These are phyloP conservation scores for Kregervanrija delftensis DNA, from an alignment of 805 yeast species.

Conservation along the genomic window DNA sequence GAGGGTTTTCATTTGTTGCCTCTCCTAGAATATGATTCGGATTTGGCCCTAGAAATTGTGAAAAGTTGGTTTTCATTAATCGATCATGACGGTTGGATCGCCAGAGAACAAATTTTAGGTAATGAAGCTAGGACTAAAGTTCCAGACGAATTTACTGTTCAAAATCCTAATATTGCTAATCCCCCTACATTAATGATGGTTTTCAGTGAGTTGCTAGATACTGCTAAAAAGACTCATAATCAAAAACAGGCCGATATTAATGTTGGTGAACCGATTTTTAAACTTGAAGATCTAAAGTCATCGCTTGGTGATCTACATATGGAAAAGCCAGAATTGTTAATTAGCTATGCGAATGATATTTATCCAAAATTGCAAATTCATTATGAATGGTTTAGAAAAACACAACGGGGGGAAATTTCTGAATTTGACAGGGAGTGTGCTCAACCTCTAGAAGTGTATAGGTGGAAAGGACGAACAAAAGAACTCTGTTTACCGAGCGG, in stretches of 20 bases:
- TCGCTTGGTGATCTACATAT: slow-evolving; percentile 47
- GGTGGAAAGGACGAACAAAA: slow-evolving; percentile 90
- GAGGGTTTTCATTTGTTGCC: slow-evolving; percentile 94
- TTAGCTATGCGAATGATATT: slow-evolving; percentile 51
- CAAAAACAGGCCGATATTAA: slow-evolving; percentile 20
- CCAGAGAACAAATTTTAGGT: slow-evolving; percentile 91
- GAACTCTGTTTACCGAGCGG: slow-evolving; percentile 90
- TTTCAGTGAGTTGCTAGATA: slow-evolving; percentile 49
- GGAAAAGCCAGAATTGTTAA: slow-evolving; percentile 50
- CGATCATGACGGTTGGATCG: slow-evolving; percentile 94
- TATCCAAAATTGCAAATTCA: slow-evolving; percentile 75
- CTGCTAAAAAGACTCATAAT: slow-evolving; percentile 2
- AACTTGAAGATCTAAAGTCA: slow-evolving; percentile 17
- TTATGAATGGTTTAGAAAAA: slow-evolving; percentile 75
- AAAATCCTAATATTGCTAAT: slow-evolving; percentile 84
- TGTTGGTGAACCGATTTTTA: slow-evolving; percentile 16
- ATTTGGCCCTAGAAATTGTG: slow-evolving; percentile 69
- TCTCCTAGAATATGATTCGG: slow-evolving; percentile 74
- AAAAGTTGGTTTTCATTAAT: slow-evolving; percentile 83
- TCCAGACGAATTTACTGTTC: slow-evolving; percentile 76
- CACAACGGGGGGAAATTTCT: slow-evolving; percentile 69
- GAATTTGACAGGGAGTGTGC: slow-evolving; percentile 60
- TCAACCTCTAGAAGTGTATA: slow-evolving; percentile 56
- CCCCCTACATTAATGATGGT: slow-evolving; percentile 90
- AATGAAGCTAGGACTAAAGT: slow-evolving; percentile 85